phyloP scores from a whole-genome alignment of 176 grass and related monocot genomes.

The Stipa capillata region DNA sequence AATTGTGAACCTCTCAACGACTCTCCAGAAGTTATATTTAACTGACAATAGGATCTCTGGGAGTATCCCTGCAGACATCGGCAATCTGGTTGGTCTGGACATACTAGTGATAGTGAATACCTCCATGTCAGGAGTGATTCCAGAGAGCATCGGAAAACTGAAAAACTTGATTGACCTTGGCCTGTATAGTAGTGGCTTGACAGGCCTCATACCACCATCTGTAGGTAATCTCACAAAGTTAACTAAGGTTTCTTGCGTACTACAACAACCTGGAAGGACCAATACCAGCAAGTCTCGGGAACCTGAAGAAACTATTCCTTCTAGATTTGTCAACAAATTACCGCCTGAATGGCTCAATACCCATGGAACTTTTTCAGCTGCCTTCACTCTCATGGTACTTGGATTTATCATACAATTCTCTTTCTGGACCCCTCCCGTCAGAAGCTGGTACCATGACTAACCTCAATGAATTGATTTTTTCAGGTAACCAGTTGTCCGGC shows the following conservation, averaged over 20 bases:
- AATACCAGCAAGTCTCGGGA: constrained; percentile 3
- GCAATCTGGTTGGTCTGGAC: not conserved
- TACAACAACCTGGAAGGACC: constrained; percentile 1
- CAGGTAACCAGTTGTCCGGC: constrained; percentile 2
- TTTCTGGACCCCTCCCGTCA: not conserved
- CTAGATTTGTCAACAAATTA: not conserved
- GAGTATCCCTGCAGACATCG: constrained; percentile 2
- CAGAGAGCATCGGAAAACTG: not conserved
- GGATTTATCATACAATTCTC: not conserved
- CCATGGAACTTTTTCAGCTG: not conserved
- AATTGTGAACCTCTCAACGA: not conserved
- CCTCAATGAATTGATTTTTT: not conserved
- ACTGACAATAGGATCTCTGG: not conserved
- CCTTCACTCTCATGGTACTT: not conserved
- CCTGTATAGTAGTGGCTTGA: not conserved
- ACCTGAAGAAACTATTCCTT: not conserved
- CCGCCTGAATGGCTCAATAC: not conserved
- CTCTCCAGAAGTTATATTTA: not conserved
- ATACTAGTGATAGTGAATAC: not conserved
- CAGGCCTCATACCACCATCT: not conserved
- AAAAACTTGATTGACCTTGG: not conserved
- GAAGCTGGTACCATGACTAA: not conserved
- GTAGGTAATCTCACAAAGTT: not conserved
- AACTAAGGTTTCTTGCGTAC: not conserved
- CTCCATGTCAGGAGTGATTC: constrained; percentile 11